phyloP scores from a whole-genome alignment of 495 filamentous ascomycete genomes.

The Xylaria cubensis region DNA sequence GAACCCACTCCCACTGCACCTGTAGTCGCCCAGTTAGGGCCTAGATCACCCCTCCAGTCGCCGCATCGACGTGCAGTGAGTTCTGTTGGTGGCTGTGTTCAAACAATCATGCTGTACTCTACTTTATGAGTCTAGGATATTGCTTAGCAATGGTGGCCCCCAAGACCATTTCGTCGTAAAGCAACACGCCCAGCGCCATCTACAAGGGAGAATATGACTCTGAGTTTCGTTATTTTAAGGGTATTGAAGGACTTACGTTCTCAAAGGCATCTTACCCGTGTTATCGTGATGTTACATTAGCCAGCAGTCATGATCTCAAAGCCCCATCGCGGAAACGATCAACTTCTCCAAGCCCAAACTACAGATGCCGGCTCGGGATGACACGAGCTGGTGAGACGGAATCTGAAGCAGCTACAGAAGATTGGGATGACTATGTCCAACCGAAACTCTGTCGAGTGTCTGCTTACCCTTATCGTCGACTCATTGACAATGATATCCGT shows the following conservation, averaged over 20 bases:
- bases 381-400: not conserved
- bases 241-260: not conserved
- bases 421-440: not conserved
- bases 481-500: conserved; percentile 3
- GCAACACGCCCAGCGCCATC: not conserved
- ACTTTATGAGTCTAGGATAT: not conserved
- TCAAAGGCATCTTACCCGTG: not conserved
- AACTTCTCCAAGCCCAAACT: not conserved
- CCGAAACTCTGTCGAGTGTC: not conserved
- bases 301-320: not conserved
- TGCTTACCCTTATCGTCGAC: not conserved
- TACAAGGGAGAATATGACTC: not conserved
- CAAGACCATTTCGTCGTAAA: not conserved
- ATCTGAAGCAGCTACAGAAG: not conserved
- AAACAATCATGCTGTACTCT: not conserved
- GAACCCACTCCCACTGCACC: not conserved
- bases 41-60: not conserved
- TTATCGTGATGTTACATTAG: not conserved
- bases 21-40: not conserved
- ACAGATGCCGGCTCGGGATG: not conserved
- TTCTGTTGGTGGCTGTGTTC: not conserved
- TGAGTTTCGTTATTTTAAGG: not conserved
- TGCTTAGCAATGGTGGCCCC: not conserved
- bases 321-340: not conserved
- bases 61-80: not conserved